Conservation (phyloP, 495 filamentous ascomycete genomes). For the Aspergillus campestris region DNA sequence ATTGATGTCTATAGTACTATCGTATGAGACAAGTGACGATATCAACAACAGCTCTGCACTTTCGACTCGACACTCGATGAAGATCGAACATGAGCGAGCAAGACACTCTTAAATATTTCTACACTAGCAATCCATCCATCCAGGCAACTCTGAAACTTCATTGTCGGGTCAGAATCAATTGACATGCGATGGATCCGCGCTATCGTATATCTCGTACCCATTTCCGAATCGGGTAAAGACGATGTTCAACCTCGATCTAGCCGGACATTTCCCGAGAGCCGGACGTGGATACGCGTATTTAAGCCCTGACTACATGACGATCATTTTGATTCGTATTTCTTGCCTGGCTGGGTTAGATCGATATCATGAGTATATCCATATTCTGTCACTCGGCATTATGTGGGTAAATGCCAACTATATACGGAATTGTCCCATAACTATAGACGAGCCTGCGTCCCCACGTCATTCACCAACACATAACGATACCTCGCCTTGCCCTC, state of each 20-base stretch:
- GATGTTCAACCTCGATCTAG: neutral
- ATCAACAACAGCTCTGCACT: no score
- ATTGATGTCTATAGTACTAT: no score
- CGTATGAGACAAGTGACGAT: no score
- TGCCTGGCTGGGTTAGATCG: neutral
- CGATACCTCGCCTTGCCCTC: constrained; percentile 64
- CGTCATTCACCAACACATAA: constrained; percentile 64
- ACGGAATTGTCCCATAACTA: constrained; percentile 6
- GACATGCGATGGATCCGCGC: neutral
- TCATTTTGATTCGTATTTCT: neutral
- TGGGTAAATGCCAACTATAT: neutral
- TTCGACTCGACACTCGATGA: no score
- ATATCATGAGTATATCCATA: no score
- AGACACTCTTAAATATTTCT: no score
- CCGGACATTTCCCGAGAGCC: neutral
- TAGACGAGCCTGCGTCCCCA: constrained; percentile 24
- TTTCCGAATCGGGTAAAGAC: constrained; percentile 6
- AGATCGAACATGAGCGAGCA: no score
- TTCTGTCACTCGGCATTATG: no score
- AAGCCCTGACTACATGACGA: no score
- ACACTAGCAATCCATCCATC: no score
- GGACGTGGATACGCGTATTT: no score
- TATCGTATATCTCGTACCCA: constrained; percentile 13
- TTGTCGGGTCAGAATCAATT: neutral
- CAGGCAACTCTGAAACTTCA: no score